These are phyloP conservation scores for Fistulifera solaris DNA, from an alignment of 108 stramenopile genomes.

Conservation along the genomic window DNA sequence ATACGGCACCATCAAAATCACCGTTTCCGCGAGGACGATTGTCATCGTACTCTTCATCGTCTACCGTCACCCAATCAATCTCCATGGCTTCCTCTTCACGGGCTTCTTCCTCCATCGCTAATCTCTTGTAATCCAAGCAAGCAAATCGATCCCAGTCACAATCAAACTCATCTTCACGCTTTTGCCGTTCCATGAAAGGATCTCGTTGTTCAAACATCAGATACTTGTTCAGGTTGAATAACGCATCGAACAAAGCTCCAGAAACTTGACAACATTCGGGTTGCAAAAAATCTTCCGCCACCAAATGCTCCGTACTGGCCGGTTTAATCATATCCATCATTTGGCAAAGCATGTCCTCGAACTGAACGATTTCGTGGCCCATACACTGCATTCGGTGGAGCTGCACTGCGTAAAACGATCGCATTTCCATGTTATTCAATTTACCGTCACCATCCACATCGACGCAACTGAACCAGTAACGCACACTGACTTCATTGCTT, in stretches of 20 bases:
- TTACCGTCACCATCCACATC: conserved; percentile 96
- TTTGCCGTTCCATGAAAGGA: conserved; percentile 87
- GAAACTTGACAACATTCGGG: conserved; percentile 80
- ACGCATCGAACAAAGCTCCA: conserved; percentile 93
- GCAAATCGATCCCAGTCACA: conserved; percentile 98
- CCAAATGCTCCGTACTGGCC: conserved; percentile 32
- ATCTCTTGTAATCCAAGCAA: conserved; percentile 86
- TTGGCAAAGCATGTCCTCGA: conserved; percentile 97
- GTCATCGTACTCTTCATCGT: conserved; percentile 35
- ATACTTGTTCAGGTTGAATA: conserved; percentile 98
- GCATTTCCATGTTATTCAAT: conserved; percentile 94
- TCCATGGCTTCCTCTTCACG: conserved; percentile 85
- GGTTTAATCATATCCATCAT: conserved; percentile 98
- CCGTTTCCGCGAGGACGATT: background rate
- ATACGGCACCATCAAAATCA: conserved; percentile 8
- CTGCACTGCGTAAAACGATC: conserved; percentile 86
- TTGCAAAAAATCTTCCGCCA: conserved; percentile 84
- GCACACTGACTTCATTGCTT: conserved; percentile 81
- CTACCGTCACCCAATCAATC: conserved; percentile 81
- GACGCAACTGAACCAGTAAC: conserved; percentile 95
- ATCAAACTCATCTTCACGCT: conserved; percentile 92
- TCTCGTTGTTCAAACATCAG: conserved; percentile 94
- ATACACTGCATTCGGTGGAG: conserved; percentile 93
- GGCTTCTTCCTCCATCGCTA: conserved; percentile 93
- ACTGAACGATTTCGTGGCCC: conserved; percentile 94